Percentiles rank a stretch among this genome's conserved stretches.
Evolutionary conservation across 2,329 filamentous ascomycete genomes (phyloP).

Genomic region (Fusarium circinatum): DNA sequence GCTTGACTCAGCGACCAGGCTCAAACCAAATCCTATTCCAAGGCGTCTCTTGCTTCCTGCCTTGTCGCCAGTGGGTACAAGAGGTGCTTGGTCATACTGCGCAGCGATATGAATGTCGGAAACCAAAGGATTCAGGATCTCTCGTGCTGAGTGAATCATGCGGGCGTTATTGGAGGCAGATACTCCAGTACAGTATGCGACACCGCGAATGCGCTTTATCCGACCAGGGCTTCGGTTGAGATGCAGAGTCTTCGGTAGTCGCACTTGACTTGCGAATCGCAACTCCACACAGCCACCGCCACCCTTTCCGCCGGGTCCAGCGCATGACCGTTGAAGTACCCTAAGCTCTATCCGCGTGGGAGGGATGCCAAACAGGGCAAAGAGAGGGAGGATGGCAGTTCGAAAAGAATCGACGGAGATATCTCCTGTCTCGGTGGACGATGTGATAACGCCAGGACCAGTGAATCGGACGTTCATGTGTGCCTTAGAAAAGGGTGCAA

Average conservation of each 20-base stretch:
- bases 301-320: constrained; percentile 77
- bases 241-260: constrained; percentile 93
- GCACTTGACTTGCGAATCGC: constrained; percentile 91
- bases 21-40: constrained; percentile 91
- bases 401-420: constrained; percentile 93
- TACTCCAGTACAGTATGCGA: constrained; percentile 93
- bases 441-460: constrained; percentile 92
- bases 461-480: constrained; percentile 91
- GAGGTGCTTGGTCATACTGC: constrained; percentile 75
- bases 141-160: constrained; percentile 92
- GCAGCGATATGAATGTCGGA: constrained; percentile 91
- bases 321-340: constrained; percentile 82
- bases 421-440: constrained; percentile 83
- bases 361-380: constrained; percentile 87
- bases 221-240: constrained; percentile 82
- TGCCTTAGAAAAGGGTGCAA: constrained; percentile 93
- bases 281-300: constrained; percentile 95
- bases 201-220: constrained; percentile 88
- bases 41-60: constrained; percentile 69
- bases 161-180: constrained; percentile 92
- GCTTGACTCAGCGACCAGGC: constrained; percentile 91
- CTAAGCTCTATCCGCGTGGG: constrained; percentile 84
- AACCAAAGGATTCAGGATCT: constrained; percentile 85
- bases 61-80: constrained; percentile 65
- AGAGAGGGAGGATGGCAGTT: constrained; percentile 90